These are phyloP conservation scores for Sclerotinia subarctica DNA, from an alignment of 2,329 filamentous ascomycete genomes.

Conservation along the genomic window DNA sequence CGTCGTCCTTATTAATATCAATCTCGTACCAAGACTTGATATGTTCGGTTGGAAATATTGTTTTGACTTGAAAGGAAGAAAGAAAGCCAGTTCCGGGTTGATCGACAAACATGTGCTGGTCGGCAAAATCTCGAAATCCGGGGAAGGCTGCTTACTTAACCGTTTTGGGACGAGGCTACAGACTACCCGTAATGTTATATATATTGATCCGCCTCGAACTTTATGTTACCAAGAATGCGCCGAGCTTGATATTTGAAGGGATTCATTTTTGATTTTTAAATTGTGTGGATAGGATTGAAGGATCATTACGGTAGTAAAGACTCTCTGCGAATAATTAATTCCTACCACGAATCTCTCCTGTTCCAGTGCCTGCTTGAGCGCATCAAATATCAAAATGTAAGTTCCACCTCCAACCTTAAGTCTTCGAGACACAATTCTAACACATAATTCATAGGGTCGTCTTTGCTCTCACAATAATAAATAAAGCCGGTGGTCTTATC, in stretches of 20 bases:
- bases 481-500: constrained; percentile 94
- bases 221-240: neutral
- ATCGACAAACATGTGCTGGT: constrained; percentile 15
- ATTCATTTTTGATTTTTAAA: neutral
- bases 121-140: constrained; percentile 17
- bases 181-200: neutral
- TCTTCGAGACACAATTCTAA: neutral
- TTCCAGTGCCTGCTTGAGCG: neutral
- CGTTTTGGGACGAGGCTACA: constrained; percentile 10
- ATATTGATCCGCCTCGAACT: neutral
- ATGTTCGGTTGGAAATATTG: neutral
- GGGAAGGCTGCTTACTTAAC: constrained; percentile 8
- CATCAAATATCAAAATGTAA: constrained; percentile 7
- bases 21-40: neutral
- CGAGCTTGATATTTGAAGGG: neutral
- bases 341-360: neutral
- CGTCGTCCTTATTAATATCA: neutral
- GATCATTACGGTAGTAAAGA: neutral
- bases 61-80: constrained; percentile 13
- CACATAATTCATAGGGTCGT: constrained; percentile 66
- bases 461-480: constrained; percentile 94
- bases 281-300: neutral
- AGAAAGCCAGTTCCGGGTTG: neutral
- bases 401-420: neutral
- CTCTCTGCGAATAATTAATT: neutral